Conservation (phyloP, 2,329 filamentous ascomycete genomes). For the Exophiala sp. region DNA sequence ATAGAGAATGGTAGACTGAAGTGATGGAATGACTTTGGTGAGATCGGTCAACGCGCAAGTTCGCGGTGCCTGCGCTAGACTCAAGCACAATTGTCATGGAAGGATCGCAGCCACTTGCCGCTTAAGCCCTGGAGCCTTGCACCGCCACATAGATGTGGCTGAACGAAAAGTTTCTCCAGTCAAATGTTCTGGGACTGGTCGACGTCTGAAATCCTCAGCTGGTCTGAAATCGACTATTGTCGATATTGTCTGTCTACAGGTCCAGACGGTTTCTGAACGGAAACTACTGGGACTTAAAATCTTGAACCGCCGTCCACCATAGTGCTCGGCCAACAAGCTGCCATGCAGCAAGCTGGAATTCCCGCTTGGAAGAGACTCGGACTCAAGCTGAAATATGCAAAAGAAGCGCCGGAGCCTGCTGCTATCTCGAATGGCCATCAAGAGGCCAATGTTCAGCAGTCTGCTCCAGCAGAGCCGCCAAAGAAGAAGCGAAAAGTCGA, state of each 20-base stretch:
- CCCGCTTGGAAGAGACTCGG: slow-evolving; percentile 58
- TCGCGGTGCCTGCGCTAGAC: slow-evolving; percentile 9
- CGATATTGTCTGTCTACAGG: not conserved
- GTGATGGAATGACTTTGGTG: not conserved
- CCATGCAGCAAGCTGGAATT: slow-evolving; percentile 29
- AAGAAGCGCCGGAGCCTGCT: slow-evolving; percentile 28
- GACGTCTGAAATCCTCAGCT: not conserved
- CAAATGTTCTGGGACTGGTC: not conserved
- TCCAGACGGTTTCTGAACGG: too few relatives aligned
- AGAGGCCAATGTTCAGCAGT: slow-evolving; percentile 2
- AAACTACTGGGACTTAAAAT: too few relatives aligned
- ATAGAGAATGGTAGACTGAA: not conserved
- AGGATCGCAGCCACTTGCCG: not conserved
- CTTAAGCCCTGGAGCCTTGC: not conserved
- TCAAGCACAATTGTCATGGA: not conserved
- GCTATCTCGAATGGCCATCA: not conserved
- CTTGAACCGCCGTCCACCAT: not conserved
- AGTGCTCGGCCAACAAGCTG: not conserved
- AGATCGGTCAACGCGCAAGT: slow-evolving; percentile 8
- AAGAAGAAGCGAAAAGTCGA: slow-evolving; percentile 18
- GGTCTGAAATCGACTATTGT: not conserved
- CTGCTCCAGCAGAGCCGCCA: slow-evolving; percentile 8
- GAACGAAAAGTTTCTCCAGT: not conserved
- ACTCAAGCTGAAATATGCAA: slow-evolving; percentile 53
- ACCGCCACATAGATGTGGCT: slow-evolving; percentile 5